phyloP scores from a whole-genome alignment of 2,329 filamentous ascomycete species.

The Aspergillus melleus region DNA sequence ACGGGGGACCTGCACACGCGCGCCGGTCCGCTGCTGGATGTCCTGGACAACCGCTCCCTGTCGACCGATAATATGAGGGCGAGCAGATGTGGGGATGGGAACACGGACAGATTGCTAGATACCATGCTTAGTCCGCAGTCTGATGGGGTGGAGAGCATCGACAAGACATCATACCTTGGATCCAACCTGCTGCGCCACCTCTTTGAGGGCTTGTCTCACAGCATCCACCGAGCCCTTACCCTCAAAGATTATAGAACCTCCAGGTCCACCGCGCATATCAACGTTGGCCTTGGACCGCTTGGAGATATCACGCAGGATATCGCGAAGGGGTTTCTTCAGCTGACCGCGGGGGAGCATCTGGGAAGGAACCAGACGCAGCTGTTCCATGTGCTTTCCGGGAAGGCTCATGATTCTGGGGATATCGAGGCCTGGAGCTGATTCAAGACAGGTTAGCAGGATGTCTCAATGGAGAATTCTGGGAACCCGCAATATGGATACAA shows the following conservation, averaged over 20 bases:
- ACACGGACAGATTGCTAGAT: slow-evolving; percentile 67
- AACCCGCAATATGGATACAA: slow-evolving; percentile 16
- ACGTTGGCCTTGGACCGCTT: slow-evolving; percentile 85
- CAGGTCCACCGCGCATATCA: slow-evolving; percentile 71
- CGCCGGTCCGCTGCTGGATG: slow-evolving; percentile 85
- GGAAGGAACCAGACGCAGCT: slow-evolving; percentile 69
- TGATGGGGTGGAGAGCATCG: not conserved
- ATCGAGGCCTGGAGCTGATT: slow-evolving; percentile 28
- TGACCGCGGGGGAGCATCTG: slow-evolving; percentile 75
- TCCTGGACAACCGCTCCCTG: slow-evolving; percentile 86
- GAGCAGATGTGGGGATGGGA: slow-evolving; percentile 77
- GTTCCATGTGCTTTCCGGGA: slow-evolving; percentile 79
- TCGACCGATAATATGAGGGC: slow-evolving; percentile 90
- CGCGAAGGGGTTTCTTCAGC: slow-evolving; percentile 79
- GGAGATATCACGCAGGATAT: slow-evolving; percentile 89
- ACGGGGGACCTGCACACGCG: slow-evolving; percentile 86
- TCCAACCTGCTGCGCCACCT: slow-evolving; percentile 84
- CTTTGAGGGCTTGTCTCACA: slow-evolving; percentile 84
- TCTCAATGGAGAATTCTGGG: not conserved
- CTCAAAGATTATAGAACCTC: slow-evolving; percentile 76
- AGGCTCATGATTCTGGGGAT: slow-evolving; percentile 66
- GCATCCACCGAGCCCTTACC: slow-evolving; percentile 80
- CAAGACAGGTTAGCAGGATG: slow-evolving; percentile 39
- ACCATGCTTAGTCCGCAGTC: slow-evolving; percentile 5
- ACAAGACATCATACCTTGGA: slow-evolving; percentile 64